Evolutionary conservation across 805 yeast genomes (phyloP).

Genomic region (Starmerella vitae): DNA sequence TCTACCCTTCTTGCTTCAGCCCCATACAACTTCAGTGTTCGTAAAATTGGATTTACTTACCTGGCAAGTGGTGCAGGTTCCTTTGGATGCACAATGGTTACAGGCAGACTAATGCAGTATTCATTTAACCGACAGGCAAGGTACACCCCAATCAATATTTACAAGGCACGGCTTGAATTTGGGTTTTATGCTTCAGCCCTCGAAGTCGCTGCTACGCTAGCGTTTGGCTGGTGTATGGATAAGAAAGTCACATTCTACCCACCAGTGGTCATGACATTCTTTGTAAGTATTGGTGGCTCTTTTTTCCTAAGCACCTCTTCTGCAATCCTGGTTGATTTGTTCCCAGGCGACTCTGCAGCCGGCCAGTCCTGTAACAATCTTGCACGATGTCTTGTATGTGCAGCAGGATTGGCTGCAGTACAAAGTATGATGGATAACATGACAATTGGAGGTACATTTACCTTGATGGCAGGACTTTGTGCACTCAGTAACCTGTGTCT

Average conservation of each 20-base stretch:
- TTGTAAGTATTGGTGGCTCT: constrained; percentile 46
- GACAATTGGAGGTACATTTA: constrained; percentile 64
- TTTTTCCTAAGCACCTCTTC: constrained; percentile 45
- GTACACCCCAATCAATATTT: constrained; percentile 27
- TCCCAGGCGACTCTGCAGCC: constrained; percentile 56
- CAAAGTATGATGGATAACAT: constrained; percentile 43
- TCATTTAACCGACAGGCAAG: constrained; percentile 30
- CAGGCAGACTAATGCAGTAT: constrained; percentile 47
- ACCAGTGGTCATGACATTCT: constrained; percentile 44
- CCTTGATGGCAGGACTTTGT: constrained; percentile 45
- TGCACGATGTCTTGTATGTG: constrained; percentile 58
- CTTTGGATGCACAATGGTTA: constrained; percentile 41
- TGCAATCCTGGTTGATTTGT: constrained; percentile 63
- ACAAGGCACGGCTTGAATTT: constrained; percentile 41
- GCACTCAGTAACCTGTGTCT: constrained; percentile 13
- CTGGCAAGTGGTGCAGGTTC: constrained; percentile 64
- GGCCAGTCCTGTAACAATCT: constrained; percentile 63
- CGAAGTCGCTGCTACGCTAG: constrained; percentile 32
- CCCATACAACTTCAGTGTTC: constrained; percentile 37
- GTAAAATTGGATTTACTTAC: constrained; percentile 56
- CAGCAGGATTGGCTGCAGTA: constrained; percentile 55
- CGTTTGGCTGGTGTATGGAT: constrained; percentile 65
- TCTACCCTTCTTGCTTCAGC: constrained; percentile 39
- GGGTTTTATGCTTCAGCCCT: constrained; percentile 33
- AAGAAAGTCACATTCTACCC: constrained; percentile 37